Percentiles rank a stretch among this genome's conserved stretches.
phyloP scores from a whole-genome alignment of 164 flowering plant genomes.

The Pachysandra terminalis region DNA sequence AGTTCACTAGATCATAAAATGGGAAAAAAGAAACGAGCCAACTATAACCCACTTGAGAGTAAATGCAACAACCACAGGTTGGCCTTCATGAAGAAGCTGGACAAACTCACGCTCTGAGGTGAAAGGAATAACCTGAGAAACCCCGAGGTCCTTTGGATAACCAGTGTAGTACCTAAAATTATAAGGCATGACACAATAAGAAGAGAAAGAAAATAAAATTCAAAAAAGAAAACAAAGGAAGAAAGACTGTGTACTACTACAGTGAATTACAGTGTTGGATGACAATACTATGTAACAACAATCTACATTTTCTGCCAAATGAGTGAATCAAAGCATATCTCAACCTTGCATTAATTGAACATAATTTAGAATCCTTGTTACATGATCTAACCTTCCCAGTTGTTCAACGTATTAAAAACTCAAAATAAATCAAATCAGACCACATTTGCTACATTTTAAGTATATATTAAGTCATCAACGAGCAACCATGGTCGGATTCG shows the following conservation, averaged over 20 bases:
- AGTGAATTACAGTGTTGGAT: too few species aligned
- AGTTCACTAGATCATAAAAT: neutral
- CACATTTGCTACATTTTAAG: too few species aligned
- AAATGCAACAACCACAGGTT: constrained; percentile 85
- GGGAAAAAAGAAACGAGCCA: too few species aligned
- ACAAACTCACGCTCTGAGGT: constrained; percentile 92
- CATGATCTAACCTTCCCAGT: too few species aligned
- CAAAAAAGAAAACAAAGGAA: too few species aligned
- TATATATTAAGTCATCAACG: too few species aligned
- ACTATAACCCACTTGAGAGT: constrained; percentile 56
- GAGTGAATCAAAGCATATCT: neutral
- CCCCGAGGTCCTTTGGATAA: constrained; percentile 89
- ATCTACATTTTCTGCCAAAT: neutral
- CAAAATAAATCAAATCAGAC: too few species aligned
- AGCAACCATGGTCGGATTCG: neutral
- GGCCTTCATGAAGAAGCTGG: constrained; percentile 80
- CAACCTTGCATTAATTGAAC: too few species aligned
- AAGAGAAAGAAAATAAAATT: too few species aligned
- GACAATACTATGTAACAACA: neutral
- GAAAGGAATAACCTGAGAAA: constrained; percentile 74
- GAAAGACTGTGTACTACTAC: neutral
- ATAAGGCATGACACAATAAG: neutral
- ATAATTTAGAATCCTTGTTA: too few species aligned
- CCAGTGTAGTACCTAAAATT: constrained; percentile 79
- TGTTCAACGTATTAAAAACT: too few species aligned